Conservation (phyloP, 495 filamentous ascomycete genomes). For the Massariosphaeria phaeospora region DNA sequence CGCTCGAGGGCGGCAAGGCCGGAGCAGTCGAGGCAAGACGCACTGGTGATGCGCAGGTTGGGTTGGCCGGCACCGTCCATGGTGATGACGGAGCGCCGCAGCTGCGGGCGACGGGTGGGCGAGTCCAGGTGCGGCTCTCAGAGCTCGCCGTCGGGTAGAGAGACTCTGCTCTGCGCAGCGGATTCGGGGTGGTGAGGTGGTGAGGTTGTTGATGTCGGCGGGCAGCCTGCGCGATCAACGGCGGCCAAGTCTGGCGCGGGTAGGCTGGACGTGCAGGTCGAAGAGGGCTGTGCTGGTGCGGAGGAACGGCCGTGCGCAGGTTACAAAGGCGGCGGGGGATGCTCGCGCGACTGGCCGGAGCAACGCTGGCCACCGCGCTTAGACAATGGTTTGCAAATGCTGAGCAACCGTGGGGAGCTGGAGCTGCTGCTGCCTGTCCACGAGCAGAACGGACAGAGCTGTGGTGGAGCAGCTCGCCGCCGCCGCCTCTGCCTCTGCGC, state of each 20-base stretch:
- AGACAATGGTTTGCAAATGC: conserved; percentile 9
- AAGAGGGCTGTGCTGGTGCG: conserved; percentile 27
- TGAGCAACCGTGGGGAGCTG: neutral
- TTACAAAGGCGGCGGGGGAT: conserved; percentile 17
- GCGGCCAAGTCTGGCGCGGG: neutral
- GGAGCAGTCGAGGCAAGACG: conserved; percentile 25
- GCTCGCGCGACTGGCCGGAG: neutral
- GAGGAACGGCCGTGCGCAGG: conserved; percentile 19
- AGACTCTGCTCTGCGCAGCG: neutral
- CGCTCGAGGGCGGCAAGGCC: conserved; percentile 2
- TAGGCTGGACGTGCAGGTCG: conserved; percentile 9
- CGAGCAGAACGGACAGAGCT: neutral
- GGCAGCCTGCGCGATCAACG: conserved; percentile 14
- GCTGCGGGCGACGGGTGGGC: neutral
- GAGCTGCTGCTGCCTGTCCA: neutral
- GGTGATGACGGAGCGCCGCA: neutral
- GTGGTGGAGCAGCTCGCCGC: neutral
- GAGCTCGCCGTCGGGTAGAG: neutral
- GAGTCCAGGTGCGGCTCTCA: conserved; percentile 1
- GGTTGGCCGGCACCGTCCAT: conserved; percentile 46
- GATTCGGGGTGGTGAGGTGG: neutral
- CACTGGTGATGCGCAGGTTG: conserved; percentile 64
- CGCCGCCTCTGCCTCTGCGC: no score
- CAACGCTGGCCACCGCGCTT: neutral
- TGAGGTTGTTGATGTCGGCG: conserved; percentile 8